Evolutionary conservation across 805 yeast species (phyloP), one percentile per base, ranked within the genome.

Genomic region (Myxozyma neotropica): DNA sequence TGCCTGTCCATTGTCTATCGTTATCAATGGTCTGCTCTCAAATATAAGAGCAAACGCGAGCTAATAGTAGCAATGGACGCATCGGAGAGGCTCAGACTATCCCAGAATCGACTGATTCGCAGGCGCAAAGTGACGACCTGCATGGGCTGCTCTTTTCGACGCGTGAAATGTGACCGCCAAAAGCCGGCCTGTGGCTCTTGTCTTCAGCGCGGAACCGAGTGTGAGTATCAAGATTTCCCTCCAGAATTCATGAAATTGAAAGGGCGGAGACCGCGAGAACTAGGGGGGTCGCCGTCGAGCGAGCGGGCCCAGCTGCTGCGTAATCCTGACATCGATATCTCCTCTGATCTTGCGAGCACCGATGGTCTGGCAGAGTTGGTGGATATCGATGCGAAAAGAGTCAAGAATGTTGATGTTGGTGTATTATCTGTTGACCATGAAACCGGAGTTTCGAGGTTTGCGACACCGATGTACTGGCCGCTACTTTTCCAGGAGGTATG

Each of bases 71-170:
- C 23, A 29, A 38, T 38, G 38, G 38, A 45, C 13, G 13, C 26
- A 17, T 23, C 49, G 12, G 49, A 45, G 12, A 45, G 15, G 21
- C 31, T n/a, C 15, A 23, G 49, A 43, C 21, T n/a, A 8, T 8
- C 36, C 19, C 49, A 17, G 23, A 26, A 10, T 10, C 35, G 49
- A 19, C 49, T 45, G 4, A 17, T 15, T 21, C 43, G 53, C 21
- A 13, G 42, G 19, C 54, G 46, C 36, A 50, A 50, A 50, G 46
- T 50, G 35, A 38, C 46, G 35, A 50, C 54, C 13, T 50, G 45
- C 39, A 12, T 36, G 17, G 43, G n/a, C n/a, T 50, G 46, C 38
- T 21, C 46, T 1, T 10, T 27, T 10, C 54, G 54, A 4, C 54
- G 46, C 21, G 54, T 39, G 1, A 50, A 26, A 26, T 39, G 54